Conservation (phyloP, 306 rosid genomes). For the Acmispon strigosus region DNA sequence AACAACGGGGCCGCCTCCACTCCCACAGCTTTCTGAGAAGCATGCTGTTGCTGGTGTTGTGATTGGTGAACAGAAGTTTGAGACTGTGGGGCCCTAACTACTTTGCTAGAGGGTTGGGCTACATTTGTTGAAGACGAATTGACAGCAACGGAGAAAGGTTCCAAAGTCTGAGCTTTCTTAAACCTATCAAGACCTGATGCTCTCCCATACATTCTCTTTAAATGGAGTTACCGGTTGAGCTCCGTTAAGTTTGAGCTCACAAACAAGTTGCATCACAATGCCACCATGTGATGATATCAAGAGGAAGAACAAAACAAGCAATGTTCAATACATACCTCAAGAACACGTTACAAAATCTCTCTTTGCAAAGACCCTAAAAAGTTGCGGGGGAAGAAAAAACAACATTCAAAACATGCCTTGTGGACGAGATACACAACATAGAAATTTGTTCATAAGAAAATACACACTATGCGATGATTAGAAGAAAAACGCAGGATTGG, state of each 20-base stretch:
- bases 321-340: background rate
- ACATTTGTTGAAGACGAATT: constrained; percentile 41
- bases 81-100: constrained; percentile 31
- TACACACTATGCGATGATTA: background rate
- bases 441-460: background rate
- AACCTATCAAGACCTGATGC: constrained; percentile 86
- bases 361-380: constrained; percentile 18
- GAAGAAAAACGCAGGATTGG: background rate
- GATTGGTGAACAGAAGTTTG: constrained; percentile 18
- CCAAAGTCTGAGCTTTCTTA: constrained; percentile 86
- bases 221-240: constrained; percentile 14
- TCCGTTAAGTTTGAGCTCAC: constrained; percentile 29
- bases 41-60: constrained; percentile 38
- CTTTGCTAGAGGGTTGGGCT: constrained; percentile 34
- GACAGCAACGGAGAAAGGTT: constrained; percentile 65
- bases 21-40: constrained; percentile 33
- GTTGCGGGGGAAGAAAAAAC: background rate
- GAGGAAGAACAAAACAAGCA: constrained; percentile 5
- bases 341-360: constrained; percentile 13
- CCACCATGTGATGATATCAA: constrained; percentile 5
- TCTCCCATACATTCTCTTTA: constrained; percentile 77
- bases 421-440: background rate
- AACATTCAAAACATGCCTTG: background rate
- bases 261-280: constrained; percentile 27
- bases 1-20: constrained; percentile 61